These are phyloP conservation scores for Cyamopsis tetragonoloba DNA, from an alignment of 306 rosid genomes.

Conservation along the genomic window DNA sequence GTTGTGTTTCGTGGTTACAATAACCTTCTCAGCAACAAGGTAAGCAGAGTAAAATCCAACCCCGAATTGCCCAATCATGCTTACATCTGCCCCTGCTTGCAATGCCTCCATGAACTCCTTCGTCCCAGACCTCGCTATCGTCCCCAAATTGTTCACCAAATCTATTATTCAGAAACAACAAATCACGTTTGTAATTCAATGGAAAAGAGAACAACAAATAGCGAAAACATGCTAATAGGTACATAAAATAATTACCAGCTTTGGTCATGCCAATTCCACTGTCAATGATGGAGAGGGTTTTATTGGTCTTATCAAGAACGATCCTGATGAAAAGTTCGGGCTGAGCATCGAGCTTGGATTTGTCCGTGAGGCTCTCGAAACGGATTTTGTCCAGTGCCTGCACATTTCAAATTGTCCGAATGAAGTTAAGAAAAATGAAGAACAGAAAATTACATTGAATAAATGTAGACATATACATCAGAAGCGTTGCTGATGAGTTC, in stretches of 20 bases:
- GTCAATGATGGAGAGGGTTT: slow-evolving; percentile 50
- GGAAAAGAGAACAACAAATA: too few species aligned
- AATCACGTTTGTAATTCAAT: not conserved
- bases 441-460: too few species aligned
- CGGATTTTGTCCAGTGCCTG: slow-evolving; percentile 65
- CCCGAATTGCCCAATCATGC: slow-evolving; percentile 71
- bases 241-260: slow-evolving; percentile 41
- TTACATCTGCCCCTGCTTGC: slow-evolving; percentile 59
- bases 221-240: too few species aligned
- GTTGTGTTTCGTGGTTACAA: slow-evolving; percentile 56
- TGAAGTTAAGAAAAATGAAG: too few species aligned
- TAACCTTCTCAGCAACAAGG: slow-evolving; percentile 57
- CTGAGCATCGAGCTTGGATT: slow-evolving; percentile 54
- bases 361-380: slow-evolving; percentile 50
- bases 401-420: not conserved
- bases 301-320: slow-evolving; percentile 51
- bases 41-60: slow-evolving; percentile 65
- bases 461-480: too few species aligned
- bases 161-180: slow-evolving; percentile 24
- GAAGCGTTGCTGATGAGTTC: slow-evolving; percentile 60
- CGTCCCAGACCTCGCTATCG: slow-evolving; percentile 61
- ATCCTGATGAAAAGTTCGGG: slow-evolving; percentile 62
- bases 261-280: slow-evolving; percentile 66
- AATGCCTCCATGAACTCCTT: slow-evolving; percentile 67
- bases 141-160: slow-evolving; percentile 65